These are phyloP conservation scores for Haplosporangium gracile DNA, from an alignment of 192 early-diverging fungal genomes.

Conservation along the genomic window DNA sequence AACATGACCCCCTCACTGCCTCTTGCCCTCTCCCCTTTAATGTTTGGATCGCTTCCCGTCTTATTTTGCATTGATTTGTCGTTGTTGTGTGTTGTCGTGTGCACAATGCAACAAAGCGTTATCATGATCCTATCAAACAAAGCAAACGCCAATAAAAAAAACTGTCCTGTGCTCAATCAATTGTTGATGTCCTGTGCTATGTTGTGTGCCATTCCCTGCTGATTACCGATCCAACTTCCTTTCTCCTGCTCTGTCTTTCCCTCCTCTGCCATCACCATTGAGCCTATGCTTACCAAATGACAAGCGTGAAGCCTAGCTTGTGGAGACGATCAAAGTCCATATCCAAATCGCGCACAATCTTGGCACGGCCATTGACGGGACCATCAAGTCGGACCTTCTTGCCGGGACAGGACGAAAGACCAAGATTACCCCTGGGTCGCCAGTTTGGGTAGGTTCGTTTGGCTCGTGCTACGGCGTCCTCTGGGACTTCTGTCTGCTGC, in stretches of 20 bases:
- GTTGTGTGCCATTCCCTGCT: background rate
- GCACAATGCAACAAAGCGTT: conserved; percentile 13
- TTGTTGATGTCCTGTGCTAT: background rate
- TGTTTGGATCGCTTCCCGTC: background rate
- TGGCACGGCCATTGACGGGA: conserved; percentile 76
- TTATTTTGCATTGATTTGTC: background rate
- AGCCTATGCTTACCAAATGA: conserved; percentile 69
- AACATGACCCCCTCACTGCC: background rate
- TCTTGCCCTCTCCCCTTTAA: background rate
- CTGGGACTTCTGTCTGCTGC: conserved; percentile 9
- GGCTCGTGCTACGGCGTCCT: conserved; percentile 28
- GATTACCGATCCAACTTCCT: background rate
- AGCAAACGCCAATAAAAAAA: background rate
- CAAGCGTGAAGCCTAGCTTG: conserved; percentile 65
- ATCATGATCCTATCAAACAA: background rate
- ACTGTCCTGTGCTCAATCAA: background rate
- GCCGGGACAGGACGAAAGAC: conserved; percentile 80
- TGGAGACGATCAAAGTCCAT: conserved; percentile 77
- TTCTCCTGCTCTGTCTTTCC: background rate
- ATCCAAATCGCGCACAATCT: conserved; percentile 78
- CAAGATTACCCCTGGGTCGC: conserved; percentile 71
- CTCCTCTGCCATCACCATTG: background rate
- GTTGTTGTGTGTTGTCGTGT: conserved; percentile 15
- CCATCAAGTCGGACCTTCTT: conserved; percentile 82
- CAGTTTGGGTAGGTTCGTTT: conserved; percentile 28